These are phyloP conservation scores for Pyrenochaeta sp. DNA, from an alignment of 2,329 filamentous ascomycete genomes.

Conservation along the genomic window DNA sequence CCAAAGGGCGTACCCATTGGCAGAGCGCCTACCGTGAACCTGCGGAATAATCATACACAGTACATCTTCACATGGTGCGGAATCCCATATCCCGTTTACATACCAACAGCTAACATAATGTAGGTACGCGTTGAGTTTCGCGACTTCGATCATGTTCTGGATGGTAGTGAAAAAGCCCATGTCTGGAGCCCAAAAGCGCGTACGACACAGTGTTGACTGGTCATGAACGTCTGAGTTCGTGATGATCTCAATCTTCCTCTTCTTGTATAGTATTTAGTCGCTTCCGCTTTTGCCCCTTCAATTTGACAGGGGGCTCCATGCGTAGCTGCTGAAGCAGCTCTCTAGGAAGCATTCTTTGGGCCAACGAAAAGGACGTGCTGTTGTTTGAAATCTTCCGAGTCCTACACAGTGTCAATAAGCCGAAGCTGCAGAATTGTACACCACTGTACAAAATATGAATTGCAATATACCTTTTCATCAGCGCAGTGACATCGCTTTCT, in stretches of 20 bases:
- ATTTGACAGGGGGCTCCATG: conserved; percentile 62
- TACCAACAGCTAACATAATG: conserved; percentile 19
- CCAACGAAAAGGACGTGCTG: conserved; percentile 84
- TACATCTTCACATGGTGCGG: conserved; percentile 98
- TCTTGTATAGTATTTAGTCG: conserved; percentile 53
- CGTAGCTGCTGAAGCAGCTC: conserved; percentile 85
- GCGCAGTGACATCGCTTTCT: conserved; percentile 79
- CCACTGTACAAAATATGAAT: conserved; percentile 22
- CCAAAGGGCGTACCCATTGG: conserved; percentile 89
- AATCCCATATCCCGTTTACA: not conserved
- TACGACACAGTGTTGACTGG: conserved; percentile 81
- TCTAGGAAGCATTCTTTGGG: conserved; percentile 80
- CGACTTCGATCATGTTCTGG: conserved; percentile 94
- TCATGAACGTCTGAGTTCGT: conserved; percentile 52
- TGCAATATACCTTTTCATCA: conserved; percentile 79
- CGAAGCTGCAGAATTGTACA: conserved; percentile 16
- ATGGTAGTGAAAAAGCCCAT: conserved; percentile 92
- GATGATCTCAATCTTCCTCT: conserved; percentile 49
- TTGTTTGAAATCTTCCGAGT: conserved; percentile 72
- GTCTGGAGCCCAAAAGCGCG: conserved; percentile 73
- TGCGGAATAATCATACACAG: conserved; percentile 96
- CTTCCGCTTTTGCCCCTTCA: conserved; percentile 55
- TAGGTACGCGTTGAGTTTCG: conserved; percentile 85
- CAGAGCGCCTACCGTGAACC: conserved; percentile 84
- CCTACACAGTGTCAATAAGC: conserved; percentile 19